Base-by-base conservation (phyloP, 331 rosid species). In the Dryas integrifolia region DNA sequence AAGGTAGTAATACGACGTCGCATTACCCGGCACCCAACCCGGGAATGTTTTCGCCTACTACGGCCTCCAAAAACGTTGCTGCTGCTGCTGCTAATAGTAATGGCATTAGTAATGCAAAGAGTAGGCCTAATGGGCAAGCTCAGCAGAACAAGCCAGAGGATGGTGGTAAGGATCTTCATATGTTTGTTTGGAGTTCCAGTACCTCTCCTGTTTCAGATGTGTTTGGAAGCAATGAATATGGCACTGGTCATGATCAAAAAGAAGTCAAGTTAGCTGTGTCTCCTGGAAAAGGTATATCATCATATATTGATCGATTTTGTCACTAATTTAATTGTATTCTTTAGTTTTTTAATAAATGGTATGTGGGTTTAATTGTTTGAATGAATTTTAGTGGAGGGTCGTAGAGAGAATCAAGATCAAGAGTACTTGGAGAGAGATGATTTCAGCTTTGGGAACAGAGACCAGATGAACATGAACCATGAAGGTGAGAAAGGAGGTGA, bases 111-210 rank as follows among this genome's bases (percentile, higher is more conserved):
- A 78, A 60, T 64, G 78, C 69, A 3, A 88, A 84, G 81, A 84
- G 35, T 30, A 30, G 69, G 81, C 78, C 83, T 41, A 88, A 83
- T 69, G 89, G 83, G 35, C 88, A 73, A 50, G 69, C 59, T 5
- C 87, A 47, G 55, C 83, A 66, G 73, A 81, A 30, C 35, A 30
- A 78, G 47, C 60, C 74, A 0, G 84, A 86, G 6, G 89, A 82
- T 9, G 85, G 88, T 7, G 79, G 63, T 12, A 88, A 72, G 51
- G 97, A 92, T 61, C 93, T 92, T 56, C 96, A 92, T n/a, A 92
- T 88, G 98, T 89, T 89, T 62, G 96, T 92, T 35, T 92, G 98
- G 98, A 90, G 96, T 57, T 90, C 98, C 0, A 90, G 95, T 65
- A 81, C 83, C 77, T 92, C 98, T 0, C 95, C 95, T 0, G 96